Evolutionary conservation across 257 asterid species (phyloP), one percentile per base, ranked within the genome.

Genomic region (Solanum virginianum): DNA sequence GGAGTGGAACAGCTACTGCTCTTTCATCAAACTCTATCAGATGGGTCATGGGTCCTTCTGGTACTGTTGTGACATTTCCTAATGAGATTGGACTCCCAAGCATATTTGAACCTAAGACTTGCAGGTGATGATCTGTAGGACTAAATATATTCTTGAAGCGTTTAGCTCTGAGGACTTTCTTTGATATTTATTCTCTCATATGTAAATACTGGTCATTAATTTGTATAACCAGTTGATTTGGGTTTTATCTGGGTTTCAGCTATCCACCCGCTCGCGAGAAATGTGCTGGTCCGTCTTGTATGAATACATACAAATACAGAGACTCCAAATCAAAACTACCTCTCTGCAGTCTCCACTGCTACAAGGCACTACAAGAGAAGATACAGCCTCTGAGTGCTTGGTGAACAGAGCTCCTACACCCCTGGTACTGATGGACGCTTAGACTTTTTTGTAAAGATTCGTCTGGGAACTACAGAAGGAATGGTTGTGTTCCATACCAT

Each of bases 1-100:
- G 94, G 88, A 91, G 83, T 86, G 89, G 90, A 6, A 89, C 86
- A 53, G 84, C 87, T 82, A 85, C 84, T 26, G 80, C 83, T 57
- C 86, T 89, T 79, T 75, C 94, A 70, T 87, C 98, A 5, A 81
- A 90, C 86, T 86, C 91, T 54, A 91, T 95, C 82, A 89, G 98
- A 93, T 95, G 98, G 98, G 88, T 94, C 77, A 90, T 89, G 82
- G 94, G 96, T 86, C 97, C 98, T 81, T 90, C 98, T 11, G 98
- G 98, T 87, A 94, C 96, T 79, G 88, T 91, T 26, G 98, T 95
- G 32, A 93, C 92, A 83, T 95, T 95, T 89, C 97, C 98, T 15
- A 83, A 88, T n/a, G 98, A 91, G 83, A 88, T 94, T 84, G 97
- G 98, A 84, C 95, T 95, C 85, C 98, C 97, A 49, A 93, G 93